Percentiles rank a stretch among this genome's conserved stretches.
phyloP scores from a whole-genome alignment of 1,284 basidiomycete species.

The Papiliotrema nemorosa region DNA sequence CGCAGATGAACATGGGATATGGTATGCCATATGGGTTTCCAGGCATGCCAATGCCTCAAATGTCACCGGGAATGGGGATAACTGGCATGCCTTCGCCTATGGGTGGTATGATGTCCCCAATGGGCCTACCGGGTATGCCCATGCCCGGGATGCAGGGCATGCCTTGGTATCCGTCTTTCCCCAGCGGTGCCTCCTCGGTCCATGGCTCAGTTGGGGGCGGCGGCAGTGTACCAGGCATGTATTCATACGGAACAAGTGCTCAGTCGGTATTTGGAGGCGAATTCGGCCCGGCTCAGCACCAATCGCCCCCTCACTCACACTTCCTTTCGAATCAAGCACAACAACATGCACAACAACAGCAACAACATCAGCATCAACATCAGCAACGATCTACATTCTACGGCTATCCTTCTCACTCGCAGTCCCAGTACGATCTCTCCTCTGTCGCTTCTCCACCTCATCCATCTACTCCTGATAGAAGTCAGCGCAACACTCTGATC shows the following conservation, averaged over 20 bases:
- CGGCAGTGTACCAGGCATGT: slow-evolving; percentile 25
- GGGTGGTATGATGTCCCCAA: background rate
- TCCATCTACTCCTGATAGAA: background rate
- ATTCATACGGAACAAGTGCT: slow-evolving; percentile 28
- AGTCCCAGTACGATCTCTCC: background rate
- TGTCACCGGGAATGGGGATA: slow-evolving; percentile 1
- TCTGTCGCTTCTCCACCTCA: background rate
- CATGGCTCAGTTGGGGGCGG: background rate
- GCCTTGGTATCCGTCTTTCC: slow-evolving; percentile 8
- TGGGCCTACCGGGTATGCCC: slow-evolving; percentile 1
- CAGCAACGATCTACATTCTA: background rate
- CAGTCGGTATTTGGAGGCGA: slow-evolving; percentile 43
- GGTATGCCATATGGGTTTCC: background rate
- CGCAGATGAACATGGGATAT: background rate
- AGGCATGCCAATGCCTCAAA: background rate
- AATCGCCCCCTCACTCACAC: no score
- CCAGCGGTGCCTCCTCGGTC: background rate
- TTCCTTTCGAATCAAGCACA: no score
- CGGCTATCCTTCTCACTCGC: background rate
- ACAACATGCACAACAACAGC: no score
- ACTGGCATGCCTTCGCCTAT: background rate
- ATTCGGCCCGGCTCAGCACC: slow-evolving; percentile 42
- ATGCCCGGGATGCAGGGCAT: slow-evolving; percentile 6
- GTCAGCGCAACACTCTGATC: background rate
- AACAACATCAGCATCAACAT: slow-evolving; percentile 3